Evolutionary conservation across 371 early-diverging fungal species (phyloP), one percentile per base, ranked within the genome.

Genomic region (Smittium mucronatum): DNA sequence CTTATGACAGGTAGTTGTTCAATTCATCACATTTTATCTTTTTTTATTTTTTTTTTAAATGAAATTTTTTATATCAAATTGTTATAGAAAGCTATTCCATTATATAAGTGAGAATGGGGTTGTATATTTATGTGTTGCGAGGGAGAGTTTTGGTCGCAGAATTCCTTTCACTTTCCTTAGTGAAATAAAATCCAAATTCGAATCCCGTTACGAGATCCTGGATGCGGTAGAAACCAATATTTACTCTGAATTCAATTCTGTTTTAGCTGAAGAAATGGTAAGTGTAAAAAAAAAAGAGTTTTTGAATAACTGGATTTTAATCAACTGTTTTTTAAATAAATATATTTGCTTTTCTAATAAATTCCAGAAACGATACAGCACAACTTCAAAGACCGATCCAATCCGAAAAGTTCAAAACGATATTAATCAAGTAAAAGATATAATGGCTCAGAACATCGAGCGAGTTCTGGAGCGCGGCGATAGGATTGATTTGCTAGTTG

Each of bases 371-470:
- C 87, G 85, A 69, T 93, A 83, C 75, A 89, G 89, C 25, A 83
- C 83, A 30, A 86, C 86, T 75, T 88, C 88, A 28, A 78, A 82
- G 36, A 86, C 87, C 2, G 94, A 94, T 79, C 81, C 84, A 64
- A 82, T 93, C 71, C 84, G 87, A 57, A 89, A 91, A 75, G 92
- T 91, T 0, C 90, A 90, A 70, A 89, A 89, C 28, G 93, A 94
- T 78, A 92, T 95, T 72, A 89, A 91, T 67, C 91, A 91, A 74
- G 94, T 94, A 69, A 91, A 90, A 78, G 93, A 93, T 81, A 92
- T 94, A 33, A 94, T 94, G 94, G 91, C 91, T 15, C 87, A 90
- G 75, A 95, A 95, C 73, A 93, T 95, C 70, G 93, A 94, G 70
- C 85, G 91, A 57, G 93, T 95, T 0, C 77, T 95, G 71, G 94